phyloP scores from a whole-genome alignment of 768 basidiomycete species.

The Lenzites betulinus region DNA sequence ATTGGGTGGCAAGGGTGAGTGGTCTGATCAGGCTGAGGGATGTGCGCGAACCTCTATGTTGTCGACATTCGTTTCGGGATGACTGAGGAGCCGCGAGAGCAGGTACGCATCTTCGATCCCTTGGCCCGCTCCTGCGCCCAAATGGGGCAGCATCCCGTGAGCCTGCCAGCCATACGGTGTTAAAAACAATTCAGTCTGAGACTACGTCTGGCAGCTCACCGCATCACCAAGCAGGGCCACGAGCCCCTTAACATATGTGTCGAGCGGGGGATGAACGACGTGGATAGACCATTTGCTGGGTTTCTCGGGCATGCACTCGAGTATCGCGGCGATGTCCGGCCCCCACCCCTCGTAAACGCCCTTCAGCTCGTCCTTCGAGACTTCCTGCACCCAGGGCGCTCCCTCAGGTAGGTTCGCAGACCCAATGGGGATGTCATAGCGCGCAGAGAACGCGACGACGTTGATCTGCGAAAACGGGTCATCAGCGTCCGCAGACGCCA shows the following conservation, averaged over 20 bases:
- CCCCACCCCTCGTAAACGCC: slow-evolving; percentile 49
- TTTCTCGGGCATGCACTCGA: slow-evolving; percentile 42
- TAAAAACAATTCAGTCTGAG: no score
- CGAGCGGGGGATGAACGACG: slow-evolving; percentile 45
- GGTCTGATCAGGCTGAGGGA: no score
- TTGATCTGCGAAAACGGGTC: slow-evolving; percentile 35
- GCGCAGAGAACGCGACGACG: slow-evolving; percentile 42
- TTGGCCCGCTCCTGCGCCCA: slow-evolving; percentile 61
- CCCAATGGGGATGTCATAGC: slow-evolving; percentile 29
- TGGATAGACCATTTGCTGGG: slow-evolving; percentile 59
- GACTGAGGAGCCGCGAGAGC: slow-evolving; percentile 47
- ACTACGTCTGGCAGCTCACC: background rate
- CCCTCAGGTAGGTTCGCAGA: background rate
- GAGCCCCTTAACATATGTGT: slow-evolving; percentile 45
- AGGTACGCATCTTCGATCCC: slow-evolving; percentile 58
- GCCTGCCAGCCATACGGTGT: background rate
- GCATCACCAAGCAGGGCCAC: background rate
- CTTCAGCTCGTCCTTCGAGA: slow-evolving; percentile 39
- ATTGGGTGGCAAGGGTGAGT: no score
- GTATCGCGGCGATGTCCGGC: slow-evolving; percentile 41
- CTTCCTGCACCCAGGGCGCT: slow-evolving; percentile 41
- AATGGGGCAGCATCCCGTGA: background rate
- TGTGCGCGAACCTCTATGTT: slow-evolving; percentile 43
- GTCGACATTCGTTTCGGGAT: slow-evolving; percentile 39
- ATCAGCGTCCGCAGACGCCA: background rate